phyloP scores from a whole-genome alignment of 345 rosid genomes.

The Clausena lansium region DNA sequence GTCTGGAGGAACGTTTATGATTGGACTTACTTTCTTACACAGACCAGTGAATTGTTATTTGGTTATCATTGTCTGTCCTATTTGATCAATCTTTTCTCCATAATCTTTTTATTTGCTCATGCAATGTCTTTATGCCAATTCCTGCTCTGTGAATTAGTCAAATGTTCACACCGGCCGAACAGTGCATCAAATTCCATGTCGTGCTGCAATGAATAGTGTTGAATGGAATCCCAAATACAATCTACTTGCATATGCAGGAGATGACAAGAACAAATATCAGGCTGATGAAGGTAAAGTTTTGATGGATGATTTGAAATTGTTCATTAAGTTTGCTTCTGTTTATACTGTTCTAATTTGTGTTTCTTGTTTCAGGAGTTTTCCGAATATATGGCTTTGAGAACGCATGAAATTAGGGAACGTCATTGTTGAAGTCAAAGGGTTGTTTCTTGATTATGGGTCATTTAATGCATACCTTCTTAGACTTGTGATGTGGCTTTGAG shows the following conservation, averaged over 20 bases:
- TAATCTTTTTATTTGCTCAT: neutral
- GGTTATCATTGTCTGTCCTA: neutral
- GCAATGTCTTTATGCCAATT: neutral
- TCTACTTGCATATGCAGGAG: slow-evolving; percentile 95
- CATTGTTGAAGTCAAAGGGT: too few species aligned
- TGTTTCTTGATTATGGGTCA: too few species aligned
- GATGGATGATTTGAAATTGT: neutral
- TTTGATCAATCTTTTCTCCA: neutral
- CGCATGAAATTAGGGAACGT: neutral
- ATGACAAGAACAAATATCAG: slow-evolving; percentile 92
- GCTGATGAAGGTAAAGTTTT: slow-evolving; percentile 73
- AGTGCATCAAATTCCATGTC: slow-evolving; percentile 89
- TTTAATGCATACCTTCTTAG: too few species aligned
- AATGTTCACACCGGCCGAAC: slow-evolving; percentile 84
- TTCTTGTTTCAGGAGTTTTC: slow-evolving; percentile 68
- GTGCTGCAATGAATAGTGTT: slow-evolving; percentile 96
- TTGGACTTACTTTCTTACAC: neutral
- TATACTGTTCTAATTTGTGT: neutral
- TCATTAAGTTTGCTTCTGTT: neutral
- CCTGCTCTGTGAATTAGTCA: slow-evolving; percentile 50
- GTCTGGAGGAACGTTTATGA: too few species aligned
- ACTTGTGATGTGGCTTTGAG: too few species aligned
- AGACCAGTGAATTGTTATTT: neutral
- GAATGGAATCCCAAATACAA: slow-evolving; percentile 97
- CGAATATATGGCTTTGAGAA: slow-evolving; percentile 76